phyloP scores from a whole-genome alignment of 2,329 filamentous ascomycete species.

The Esteya vermicola region DNA sequence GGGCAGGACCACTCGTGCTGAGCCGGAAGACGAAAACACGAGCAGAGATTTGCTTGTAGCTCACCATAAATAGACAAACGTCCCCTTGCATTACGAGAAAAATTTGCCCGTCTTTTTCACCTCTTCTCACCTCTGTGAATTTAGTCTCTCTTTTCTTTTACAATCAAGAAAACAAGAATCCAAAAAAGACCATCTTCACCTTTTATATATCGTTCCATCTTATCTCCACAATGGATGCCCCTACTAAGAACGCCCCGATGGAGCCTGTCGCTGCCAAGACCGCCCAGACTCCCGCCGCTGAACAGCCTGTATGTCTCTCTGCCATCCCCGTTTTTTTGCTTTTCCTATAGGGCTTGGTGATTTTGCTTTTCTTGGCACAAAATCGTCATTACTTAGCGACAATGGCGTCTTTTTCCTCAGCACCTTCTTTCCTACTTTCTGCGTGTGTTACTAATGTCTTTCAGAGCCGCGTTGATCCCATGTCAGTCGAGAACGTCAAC shows the following conservation, averaged over 20 bases:
- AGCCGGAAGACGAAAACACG: too few species aligned
- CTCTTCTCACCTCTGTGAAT: neutral
- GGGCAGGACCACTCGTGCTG: too few species aligned
- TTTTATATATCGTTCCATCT: too few species aligned
- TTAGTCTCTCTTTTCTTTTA: neutral
- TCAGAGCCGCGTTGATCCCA: constrained; percentile 11
- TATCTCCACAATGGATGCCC: constrained; percentile 10
- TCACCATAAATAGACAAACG: too few species aligned
- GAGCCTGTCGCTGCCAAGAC: constrained; percentile 11
- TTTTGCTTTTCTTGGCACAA: neutral
- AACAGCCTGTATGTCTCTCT: constrained; percentile 14
- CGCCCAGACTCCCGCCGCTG: constrained; percentile 10
- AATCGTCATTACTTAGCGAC: neutral
- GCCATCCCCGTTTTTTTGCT: neutral
- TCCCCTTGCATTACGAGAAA: neutral
- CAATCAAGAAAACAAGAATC: too few species aligned
- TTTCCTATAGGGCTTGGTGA: neutral
- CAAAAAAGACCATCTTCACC: too few species aligned
- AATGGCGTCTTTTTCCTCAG: too few species aligned
- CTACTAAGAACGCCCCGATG: constrained; percentile 10
- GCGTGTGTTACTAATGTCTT: too few species aligned
- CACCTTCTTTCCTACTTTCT: too few species aligned
- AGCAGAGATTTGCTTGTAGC: too few species aligned
- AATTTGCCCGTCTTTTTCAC: neutral
- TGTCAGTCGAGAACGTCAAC: constrained; percentile 11